Evolutionary conservation across 148 eudicot genomes (phyloP), one percentile per base, ranked within the genome.

Genomic region (Rhododendron kiyosumense): DNA sequence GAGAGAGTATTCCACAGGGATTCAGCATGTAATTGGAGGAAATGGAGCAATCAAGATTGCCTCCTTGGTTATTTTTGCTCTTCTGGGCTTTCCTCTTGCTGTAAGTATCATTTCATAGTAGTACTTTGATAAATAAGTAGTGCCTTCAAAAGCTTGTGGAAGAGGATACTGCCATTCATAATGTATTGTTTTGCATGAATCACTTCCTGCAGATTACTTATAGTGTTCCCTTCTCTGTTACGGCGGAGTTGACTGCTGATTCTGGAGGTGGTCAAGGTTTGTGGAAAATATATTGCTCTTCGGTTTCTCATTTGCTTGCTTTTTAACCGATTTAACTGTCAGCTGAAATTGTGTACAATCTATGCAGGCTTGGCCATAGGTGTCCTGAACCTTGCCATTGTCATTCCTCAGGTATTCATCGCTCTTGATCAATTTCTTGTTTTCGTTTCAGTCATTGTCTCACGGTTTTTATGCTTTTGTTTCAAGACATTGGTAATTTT

Each of bases 241-340:
- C 98, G 20, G 97, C 99, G 2, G 95, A 93, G 83, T 88, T 96
- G 87, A 96, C 99, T 84, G 99, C 99, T 28, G 97, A 96, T 89
- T 89, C 97, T 82, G 99, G 98, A 85, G 99, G 99, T 83, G 99
- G 99, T 85, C 99, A 96, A 94, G 98, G 98, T 96, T 85, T 88
- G 89, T 86, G 59, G 46, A 71, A 32, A 71, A 36, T 51, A 46
- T 5, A 67, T 30, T 52, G 57, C 61, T 54, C 67, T 30, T 69
- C 15, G 28, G 41, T 81, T 36, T 87, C 32, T 30, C 71, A 14
- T 41, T 65, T 49, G 32, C 43, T 75, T 69, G 49, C 67, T 81
- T 32, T 85, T 63, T 41, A 67, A 49, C 51, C 71, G 48, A 26
- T 30, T 87, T 51, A 49, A 13, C 79, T 74, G 61, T 84, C 80